Evolutionary conservation across 176 grass and related monocot genomes (phyloP).

Genomic region (Panicum miliaceum): DNA sequence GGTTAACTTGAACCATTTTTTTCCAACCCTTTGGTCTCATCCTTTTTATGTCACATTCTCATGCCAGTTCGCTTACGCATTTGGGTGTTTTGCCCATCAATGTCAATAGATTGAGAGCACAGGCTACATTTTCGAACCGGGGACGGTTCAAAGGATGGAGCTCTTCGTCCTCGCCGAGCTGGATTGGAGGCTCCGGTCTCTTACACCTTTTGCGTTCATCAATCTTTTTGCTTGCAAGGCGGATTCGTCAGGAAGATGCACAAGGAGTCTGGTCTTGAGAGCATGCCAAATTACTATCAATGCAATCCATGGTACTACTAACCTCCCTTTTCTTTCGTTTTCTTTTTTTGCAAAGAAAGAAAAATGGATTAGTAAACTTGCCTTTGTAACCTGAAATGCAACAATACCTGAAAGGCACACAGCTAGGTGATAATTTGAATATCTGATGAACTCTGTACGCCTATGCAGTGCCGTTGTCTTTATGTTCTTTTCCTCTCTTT

Average conservation of each 20-base stretch:
- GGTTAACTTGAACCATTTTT: constrained; percentile 3
- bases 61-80: neutral
- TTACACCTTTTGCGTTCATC: constrained; percentile 62
- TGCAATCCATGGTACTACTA: constrained; percentile 47
- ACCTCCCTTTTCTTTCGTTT: neutral
- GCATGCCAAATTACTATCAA: constrained; percentile 53
- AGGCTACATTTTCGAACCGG: constrained; percentile 60
- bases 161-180: constrained; percentile 60
- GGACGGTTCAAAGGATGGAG: constrained; percentile 66
- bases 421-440: neutral
- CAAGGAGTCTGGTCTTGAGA: constrained; percentile 42
- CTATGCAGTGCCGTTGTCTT: neutral
- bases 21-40: neutral
- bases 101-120: constrained; percentile 46
- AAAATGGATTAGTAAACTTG: neutral
- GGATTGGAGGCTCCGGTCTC: constrained; percentile 60
- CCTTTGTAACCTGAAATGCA: neutral
- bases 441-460: neutral
- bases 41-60: neutral
- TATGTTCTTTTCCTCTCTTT: neutral
- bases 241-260: constrained; percentile 46
- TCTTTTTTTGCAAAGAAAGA: neutral
- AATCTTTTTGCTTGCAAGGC: constrained; percentile 61
- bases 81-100: neutral
- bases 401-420: neutral